Conservation (phyloP, 805 yeast species). For the Metschnikowia similis region DNA sequence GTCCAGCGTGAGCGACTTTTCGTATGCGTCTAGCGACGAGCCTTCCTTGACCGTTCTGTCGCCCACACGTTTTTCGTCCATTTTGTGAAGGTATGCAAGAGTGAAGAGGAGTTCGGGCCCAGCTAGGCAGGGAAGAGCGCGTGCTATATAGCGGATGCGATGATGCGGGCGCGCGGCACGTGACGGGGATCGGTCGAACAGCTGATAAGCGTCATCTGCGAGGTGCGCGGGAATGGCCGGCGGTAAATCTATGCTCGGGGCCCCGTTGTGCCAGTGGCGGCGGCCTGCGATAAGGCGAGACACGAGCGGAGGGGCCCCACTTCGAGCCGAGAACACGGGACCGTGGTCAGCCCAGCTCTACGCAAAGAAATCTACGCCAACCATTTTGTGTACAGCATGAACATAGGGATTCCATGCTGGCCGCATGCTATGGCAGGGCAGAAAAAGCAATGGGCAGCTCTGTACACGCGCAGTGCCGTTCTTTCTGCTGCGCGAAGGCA, state of each 20-base stretch:
- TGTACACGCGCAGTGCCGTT: background rate
- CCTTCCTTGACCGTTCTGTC: constrained; percentile 15
- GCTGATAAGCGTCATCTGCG: background rate
- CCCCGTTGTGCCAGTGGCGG: too few relatives aligned
- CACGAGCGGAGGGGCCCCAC: too few relatives aligned
- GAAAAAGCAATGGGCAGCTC: background rate
- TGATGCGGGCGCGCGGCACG: background rate
- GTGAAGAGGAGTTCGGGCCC: too few relatives aligned
- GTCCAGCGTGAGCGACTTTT: constrained; percentile 20
- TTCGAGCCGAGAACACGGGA: too few relatives aligned
- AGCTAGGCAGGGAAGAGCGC: background rate
- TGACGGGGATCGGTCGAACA: background rate
- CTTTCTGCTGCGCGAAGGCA: background rate
- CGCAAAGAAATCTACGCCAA: too few relatives aligned
- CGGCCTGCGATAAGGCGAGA: too few relatives aligned
- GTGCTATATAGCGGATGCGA: background rate
- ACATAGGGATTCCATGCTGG: too few relatives aligned
- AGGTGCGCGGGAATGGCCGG: too few relatives aligned
- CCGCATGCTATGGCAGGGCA: too few relatives aligned
- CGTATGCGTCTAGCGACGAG: constrained; percentile 22
- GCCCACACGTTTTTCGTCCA: constrained; percentile 11
- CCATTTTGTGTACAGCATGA: too few relatives aligned
- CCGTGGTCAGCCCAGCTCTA: too few relatives aligned
- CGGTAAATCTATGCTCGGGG: too few relatives aligned
- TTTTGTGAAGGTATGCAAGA: background rate